Evolutionary conservation across 345 rosid genomes (phyloP).

Genomic region (Hibiscus trionum): DNA sequence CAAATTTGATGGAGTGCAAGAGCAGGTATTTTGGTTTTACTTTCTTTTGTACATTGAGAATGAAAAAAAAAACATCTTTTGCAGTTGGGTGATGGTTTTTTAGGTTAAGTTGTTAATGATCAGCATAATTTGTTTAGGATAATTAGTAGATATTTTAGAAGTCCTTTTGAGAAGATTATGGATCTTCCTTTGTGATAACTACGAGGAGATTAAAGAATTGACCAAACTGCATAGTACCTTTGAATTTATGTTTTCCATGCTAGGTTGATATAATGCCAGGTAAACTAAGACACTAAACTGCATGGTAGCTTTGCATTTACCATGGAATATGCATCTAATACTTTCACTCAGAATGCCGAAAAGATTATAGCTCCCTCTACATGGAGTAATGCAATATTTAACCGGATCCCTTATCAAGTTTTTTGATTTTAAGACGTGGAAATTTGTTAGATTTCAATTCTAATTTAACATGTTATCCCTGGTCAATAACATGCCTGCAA

Average conservation of each 20-base stretch:
- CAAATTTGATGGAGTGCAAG: constrained; percentile 81
- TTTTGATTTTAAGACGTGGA: not conserved
- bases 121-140: not conserved
- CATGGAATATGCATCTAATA: not conserved
- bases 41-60: not conserved
- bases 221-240: not conserved
- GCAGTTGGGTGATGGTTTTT: not conserved
- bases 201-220: not conserved
- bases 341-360: not conserved
- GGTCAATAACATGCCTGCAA: not conserved
- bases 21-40: constrained; percentile 41
- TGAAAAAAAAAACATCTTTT: not conserved
- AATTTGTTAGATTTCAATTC: not conserved
- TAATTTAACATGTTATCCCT: not conserved
- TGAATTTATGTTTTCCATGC: not conserved
- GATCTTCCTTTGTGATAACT: not conserved
- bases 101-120: not conserved
- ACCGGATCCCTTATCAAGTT: not conserved
- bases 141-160: not conserved
- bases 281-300: not conserved
- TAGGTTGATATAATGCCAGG: not conserved
- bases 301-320: not conserved
- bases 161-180: not conserved
- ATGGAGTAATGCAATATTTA: not conserved
- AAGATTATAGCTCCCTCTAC: not conserved